phyloP scores from a whole-genome alignment of 257 asterid genomes.

The Solanum bulbocastanum region DNA sequence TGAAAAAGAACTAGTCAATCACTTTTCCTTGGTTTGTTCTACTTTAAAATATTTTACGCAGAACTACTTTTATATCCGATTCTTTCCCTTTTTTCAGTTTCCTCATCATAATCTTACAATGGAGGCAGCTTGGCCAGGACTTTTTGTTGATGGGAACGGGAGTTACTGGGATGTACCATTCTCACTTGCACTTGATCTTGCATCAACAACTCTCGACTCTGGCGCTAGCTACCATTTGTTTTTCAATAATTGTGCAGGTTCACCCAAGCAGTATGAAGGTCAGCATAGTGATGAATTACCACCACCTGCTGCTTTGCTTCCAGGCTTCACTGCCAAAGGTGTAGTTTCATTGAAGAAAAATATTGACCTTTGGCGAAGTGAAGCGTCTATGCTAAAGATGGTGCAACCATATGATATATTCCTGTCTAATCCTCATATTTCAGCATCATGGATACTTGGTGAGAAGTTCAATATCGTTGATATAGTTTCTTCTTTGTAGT shows the following conservation, averaged over 20 bases:
- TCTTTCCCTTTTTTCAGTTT: constrained; percentile 35
- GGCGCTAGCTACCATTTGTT: constrained; percentile 56
- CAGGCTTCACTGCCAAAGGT: constrained; percentile 57
- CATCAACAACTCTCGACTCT: constrained; percentile 48
- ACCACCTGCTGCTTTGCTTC: constrained; percentile 40
- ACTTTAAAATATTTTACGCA: background rate
- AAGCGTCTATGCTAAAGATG: constrained; percentile 53
- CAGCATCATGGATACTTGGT: constrained; percentile 65
- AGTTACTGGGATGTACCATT: constrained; percentile 79
- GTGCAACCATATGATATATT: constrained; percentile 74
- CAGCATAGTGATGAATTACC: constrained; percentile 13
- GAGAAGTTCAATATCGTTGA: constrained; percentile 1
- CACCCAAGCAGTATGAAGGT: constrained; percentile 32
- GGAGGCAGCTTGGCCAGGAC: constrained; percentile 72
- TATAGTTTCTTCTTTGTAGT: background rate
- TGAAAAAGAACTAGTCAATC: background rate
- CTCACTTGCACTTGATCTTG: constrained; percentile 50
- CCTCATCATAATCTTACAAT: constrained; percentile 48
- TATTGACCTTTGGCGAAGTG: constrained; percentile 62
- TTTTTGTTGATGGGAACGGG: constrained; percentile 52
- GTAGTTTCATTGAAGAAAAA: constrained; percentile 57
- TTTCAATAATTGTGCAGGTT: constrained; percentile 45
- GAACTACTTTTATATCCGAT: background rate
- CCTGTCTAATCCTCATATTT: constrained; percentile 67
- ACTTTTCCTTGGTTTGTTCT: background rate